Evolutionary conservation across 306 rosid genomes (phyloP), one percentile per base, ranked within the genome.

Genomic region (Vigna nakashimae): DNA sequence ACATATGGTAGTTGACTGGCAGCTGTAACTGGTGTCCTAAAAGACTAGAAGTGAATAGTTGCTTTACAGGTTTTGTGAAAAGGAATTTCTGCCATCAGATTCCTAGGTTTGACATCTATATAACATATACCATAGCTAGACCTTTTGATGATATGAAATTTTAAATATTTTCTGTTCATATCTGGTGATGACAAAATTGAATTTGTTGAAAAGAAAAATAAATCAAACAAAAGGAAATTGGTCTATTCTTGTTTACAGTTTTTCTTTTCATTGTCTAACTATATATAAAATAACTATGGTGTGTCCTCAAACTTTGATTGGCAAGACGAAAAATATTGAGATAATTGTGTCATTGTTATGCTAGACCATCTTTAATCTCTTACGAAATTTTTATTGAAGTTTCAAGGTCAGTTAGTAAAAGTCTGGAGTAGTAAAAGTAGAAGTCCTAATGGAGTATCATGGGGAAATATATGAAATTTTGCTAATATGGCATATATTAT

Each of bases 151-250:
- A 26, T 32, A 34, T 11, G 17, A 16, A 20, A 34, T 18, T 74
- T 55, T 20, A 10, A 69, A 20, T 58, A 45, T 78, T 58, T 77
- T 69, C 45, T 78, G 46, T 77, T 59, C 53, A 48, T 48, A 9
- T 55, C 40, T 22, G 10, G 34, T 56, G 75, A 51, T 74, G 18
- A 32, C 45, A 43, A 40, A 43, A 56, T 46, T 46, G 7, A 65
- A 45, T 65, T 28, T 80, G 30, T 73, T 45, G 36, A 56, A 50
- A 56, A 66, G 28, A 16, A 13, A 51, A 20, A 14, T 6, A 48
- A 20, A 52, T 72, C 42, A 46, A 34, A 56, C 28, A 56, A 4
- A 59, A 62, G 22, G 67, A 66, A 73, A 56, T 80, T 1, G 57
- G 17, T 30, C 62, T 73, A 56, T 53, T 66, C 34, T 63, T 18